A percentile compares a stretch with the other conserved stretches of the same genome.
phyloP scores from a whole-genome alignment of 768 basidiomycete species.

The Rhizopogon roseolus region DNA sequence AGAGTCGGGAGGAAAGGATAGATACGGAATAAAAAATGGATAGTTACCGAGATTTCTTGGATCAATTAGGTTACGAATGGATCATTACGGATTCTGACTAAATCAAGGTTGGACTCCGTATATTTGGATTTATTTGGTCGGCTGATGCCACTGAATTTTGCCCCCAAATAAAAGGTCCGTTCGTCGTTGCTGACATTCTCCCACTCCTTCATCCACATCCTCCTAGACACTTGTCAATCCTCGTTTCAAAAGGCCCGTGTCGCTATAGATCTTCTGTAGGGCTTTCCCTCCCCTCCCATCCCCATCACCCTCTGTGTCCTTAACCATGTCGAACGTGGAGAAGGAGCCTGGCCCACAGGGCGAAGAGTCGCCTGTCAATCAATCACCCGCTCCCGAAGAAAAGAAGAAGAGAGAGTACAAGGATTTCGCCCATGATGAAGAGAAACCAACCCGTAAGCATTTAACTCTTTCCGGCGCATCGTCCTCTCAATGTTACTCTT shows the following conservation, averaged over 20 bases:
- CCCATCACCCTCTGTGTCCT: background rate
- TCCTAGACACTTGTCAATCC: constrained; percentile 5
- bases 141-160: constrained; percentile 23
- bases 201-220: constrained; percentile 24
- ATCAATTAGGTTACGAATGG: background rate
- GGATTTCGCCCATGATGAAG: constrained; percentile 74
- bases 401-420: constrained; percentile 82
- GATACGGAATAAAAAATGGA: constrained; percentile 8
- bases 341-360: constrained; percentile 64
- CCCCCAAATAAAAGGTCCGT: constrained; percentile 30
- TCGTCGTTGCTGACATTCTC: constrained; percentile 23
- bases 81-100: constrained; percentile 17
- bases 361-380: constrained; percentile 35
- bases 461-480: background rate
- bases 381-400: constrained; percentile 18
- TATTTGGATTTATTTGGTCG: constrained; percentile 20
- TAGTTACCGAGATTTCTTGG: constrained; percentile 18
- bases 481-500: background rate
- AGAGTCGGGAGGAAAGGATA: constrained; percentile 18
- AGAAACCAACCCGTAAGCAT: constrained; percentile 61
- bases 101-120: constrained; percentile 6
- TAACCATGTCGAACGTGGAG: constrained; percentile 38
- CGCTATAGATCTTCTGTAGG: constrained; percentile 27
- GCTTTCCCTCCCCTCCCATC: constrained; percentile 7
- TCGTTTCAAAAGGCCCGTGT: constrained; percentile 10